Evolutionary conservation across 768 basidiomycete species (phyloP), one percentile per base, ranked within the genome.

Genomic region (Megacollybia marginata): DNA sequence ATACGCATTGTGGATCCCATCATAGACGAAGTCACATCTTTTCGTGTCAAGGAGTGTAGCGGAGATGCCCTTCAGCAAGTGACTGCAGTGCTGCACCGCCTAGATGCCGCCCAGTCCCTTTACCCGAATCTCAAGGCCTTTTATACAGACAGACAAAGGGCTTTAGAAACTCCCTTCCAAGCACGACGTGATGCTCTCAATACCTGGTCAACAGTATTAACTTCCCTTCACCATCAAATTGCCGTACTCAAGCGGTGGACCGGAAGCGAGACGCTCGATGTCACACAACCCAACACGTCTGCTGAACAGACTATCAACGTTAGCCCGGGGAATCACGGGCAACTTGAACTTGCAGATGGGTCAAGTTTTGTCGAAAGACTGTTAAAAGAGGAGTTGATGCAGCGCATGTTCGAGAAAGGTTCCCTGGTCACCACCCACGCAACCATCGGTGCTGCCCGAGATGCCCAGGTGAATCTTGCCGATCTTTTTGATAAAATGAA

Each of bases 341-440:
- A 64, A 48, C 68, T 65, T 9, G 82, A 82, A 52, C 69, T 73
- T 42, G 64, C 81, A 5, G 85, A 85, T 56, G 82, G 84, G 18
- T 83, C 84, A 16, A 90, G 88, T 33, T 99, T 98, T 64, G 86
- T 97, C 33, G 96, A 97, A 63, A 82, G 92, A 28, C 71, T 97
- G 20, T 75, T 96, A 51, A 97, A 98, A 64, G 95, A 98, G 65
- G 95, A 98, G 59, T 86, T 86, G n/a, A 84, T 98, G 59, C 89
- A 94, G 65, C 79, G 86, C 53, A 92, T 90, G 9, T 97, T 99
- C 64, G 92, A 94, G 65, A 92, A 88, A 57, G 86, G 88, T 12
- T 90, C 88, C 55, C 75, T 92, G 57, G 83, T 82, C 36, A 92
- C 89, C n/a, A 80, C 95, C 7, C 87, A 92, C 63, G 72, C 82